These are phyloP conservation scores for Trichoderma pleuroti DNA, from an alignment of 2,329 filamentous ascomycete genomes.

Conservation along the genomic window DNA sequence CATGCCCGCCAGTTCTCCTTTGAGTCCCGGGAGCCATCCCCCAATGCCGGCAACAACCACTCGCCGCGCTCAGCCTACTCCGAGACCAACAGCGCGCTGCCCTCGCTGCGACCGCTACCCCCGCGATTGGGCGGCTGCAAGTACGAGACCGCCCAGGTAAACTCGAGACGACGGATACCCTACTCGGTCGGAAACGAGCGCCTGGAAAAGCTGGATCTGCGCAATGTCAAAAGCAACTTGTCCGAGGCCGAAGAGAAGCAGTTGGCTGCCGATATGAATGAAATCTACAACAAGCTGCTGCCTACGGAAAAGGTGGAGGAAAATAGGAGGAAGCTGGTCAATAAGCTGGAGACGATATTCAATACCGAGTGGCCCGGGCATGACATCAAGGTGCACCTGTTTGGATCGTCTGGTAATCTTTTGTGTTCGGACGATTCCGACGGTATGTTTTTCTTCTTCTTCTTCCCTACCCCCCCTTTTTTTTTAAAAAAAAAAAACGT, in stretches of 20 bases:
- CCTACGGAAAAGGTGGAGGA: conserved; percentile 76
- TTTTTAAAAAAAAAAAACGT: too few relatives aligned
- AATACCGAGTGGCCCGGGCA: conserved; percentile 89
- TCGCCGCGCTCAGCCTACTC: conserved; percentile 89
- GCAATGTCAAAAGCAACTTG: conserved; percentile 69
- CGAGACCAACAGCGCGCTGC: conserved; percentile 73
- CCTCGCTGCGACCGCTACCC: conserved; percentile 63
- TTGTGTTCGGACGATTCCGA: conserved; percentile 95
- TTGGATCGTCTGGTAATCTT: conserved; percentile 96
- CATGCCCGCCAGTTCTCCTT: conserved; percentile 79
- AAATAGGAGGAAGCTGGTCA: conserved; percentile 71
- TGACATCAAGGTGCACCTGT: conserved; percentile 85
- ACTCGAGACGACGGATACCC: conserved; percentile 80
- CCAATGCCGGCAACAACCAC: conserved; percentile 69
- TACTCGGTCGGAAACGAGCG: conserved; percentile 84
- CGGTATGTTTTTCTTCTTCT: conserved; percentile 55
- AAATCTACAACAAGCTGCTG: conserved; percentile 79
- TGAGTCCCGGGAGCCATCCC: conserved; percentile 75
- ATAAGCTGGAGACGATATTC: conserved; percentile 82
- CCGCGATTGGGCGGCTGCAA: conserved; percentile 65
- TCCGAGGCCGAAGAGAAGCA: conserved; percentile 69
- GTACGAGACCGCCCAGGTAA: conserved; percentile 82
- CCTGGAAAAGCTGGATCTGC: conserved; percentile 66
- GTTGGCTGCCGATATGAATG: conserved; percentile 77
- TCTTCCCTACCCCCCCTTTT: background rate